Evolutionary conservation across 441 rosid species (phyloP), one percentile per base, ranked within the genome.

Genomic region (Adansonia grandidieri): DNA sequence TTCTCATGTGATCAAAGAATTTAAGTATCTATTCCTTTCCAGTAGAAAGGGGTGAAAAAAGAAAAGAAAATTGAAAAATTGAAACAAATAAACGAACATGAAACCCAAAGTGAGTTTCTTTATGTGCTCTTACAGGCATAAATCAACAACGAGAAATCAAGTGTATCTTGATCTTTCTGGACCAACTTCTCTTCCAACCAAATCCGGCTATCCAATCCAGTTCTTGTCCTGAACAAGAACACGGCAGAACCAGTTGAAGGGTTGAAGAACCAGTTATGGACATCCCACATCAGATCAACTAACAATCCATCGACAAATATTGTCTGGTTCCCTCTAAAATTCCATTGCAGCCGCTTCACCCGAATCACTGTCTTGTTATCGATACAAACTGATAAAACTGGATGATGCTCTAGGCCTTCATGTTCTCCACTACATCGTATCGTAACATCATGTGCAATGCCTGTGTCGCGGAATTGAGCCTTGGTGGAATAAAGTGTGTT

Each of bases 201-300:
- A 54, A 88, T 79, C 76, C 93, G 86, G 84, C 91, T 88, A 61
- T 90, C 95, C 81, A 88, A 67, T 22, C 95, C 96, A 81, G 90
- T 92, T 81, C 97, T 92, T 82, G 91, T 90, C 81, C 91, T 84
- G 83, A 95, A 95, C 98, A 92, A 89, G 88, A 95, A 95, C 80
- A 93, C 93, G 54, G 96, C 98, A 76, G 75, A 81, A 4, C 96
- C 66, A n/a, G 66, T 15, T 11, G 66, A n/a, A 24, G 66, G 66
- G 15, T 61, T 50, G 54, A 50, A 51, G 56, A 51, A 11, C 56
- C 56, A 51, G 15, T 89, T 92, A 87, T 95, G 97, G 9, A 95
- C 95, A 83, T 95, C 97, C 98, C 98, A 95, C 91, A 95, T 80
- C 82, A 95, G 73, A 86, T 95, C 96, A 75, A 95, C 91, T 15